Evolutionary conservation across 768 basidiomycete species (phyloP).

Genomic region (Rhizopogon sp.): DNA sequence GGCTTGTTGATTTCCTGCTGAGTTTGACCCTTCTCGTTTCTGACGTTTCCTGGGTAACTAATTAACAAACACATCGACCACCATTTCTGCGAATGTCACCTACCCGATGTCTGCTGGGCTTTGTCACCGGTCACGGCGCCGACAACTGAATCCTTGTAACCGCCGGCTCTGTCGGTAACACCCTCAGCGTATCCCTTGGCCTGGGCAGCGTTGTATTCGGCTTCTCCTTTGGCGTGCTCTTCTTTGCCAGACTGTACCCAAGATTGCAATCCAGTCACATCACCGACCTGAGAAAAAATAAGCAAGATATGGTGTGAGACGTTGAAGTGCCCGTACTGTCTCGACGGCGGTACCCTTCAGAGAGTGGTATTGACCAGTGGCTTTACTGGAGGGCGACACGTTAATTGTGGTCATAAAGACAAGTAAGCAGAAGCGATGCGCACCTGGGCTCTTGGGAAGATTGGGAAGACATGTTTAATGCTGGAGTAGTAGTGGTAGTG

Average conservation of each 20-base stretch:
- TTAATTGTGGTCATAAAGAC: background rate
- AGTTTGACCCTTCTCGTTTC: conserved; percentile 48
- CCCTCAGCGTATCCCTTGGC: conserved; percentile 50
- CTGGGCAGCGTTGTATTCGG: conserved; percentile 41
- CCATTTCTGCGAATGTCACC: background rate
- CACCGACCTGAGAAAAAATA: conserved; percentile 29
- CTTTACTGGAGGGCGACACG: conserved; percentile 22
- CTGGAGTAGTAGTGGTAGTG: background rate
- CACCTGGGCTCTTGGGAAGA: conserved; percentile 24
- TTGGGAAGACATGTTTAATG: conserved; percentile 13
- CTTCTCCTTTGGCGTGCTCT: conserved; percentile 46
- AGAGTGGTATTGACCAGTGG: conserved; percentile 31
- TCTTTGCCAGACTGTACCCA: conserved; percentile 44
- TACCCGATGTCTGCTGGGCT: conserved; percentile 45
- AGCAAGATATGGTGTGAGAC: too few relatives aligned
- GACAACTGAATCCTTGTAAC: conserved; percentile 49
- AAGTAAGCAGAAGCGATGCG: background rate
- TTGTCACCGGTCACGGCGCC: conserved; percentile 56
- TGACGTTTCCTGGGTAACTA: conserved; percentile 39
- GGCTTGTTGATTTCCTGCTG: conserved; percentile 52
- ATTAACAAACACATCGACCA: background rate
- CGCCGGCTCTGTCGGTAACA: conserved; percentile 35
- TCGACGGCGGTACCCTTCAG: conserved; percentile 32
- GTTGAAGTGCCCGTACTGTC: conserved; percentile 16
- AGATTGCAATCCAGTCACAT: conserved; percentile 34